Evolutionary conservation across 2,329 filamentous ascomycete species (phyloP), one percentile per base, ranked within the genome.

Genomic region (Claviceps pusilla): DNA sequence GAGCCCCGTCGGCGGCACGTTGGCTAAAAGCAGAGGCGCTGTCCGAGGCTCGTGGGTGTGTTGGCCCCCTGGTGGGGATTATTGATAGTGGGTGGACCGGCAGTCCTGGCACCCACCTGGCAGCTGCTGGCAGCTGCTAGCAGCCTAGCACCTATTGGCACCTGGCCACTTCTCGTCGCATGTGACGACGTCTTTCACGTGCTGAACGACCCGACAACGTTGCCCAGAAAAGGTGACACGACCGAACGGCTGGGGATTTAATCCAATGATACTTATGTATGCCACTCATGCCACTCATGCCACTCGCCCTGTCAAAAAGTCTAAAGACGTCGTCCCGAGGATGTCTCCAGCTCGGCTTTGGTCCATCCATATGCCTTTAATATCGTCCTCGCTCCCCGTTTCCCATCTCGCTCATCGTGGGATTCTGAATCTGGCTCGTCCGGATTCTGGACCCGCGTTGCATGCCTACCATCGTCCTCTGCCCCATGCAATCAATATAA

Each of bases 141-240:
- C 41, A 16, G 6, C 42, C 42, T 33, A 7, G 4, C 31, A 19
- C 19, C 19, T 19, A 19, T 19, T 33, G 24, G 7, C 46, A 4
- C 6, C 14, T n/a, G 28, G 35, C 35, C 35, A 37, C 35, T 37
- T 33, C 46, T 19, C 48, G 19, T 56, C 48, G 52, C 55, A 54
- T 56, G 55, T 54, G 52, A 54, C 43, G 52, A 28, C 46, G 42
- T 56, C 48, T 54, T 56, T 56, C 55, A 56, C 55, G 55, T 56
- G 55, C 52, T 51, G 51, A 41, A 19, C 50, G 10, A 48, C 49
- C 51, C 39, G 42, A 56, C 54, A 29, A 33, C 31, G 28, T 29
- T 39, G 54, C 48, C 54, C 39, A 12, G n/a, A 55, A 47, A 24
- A 48, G 52, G 48, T 52, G 55, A 49, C 55, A 54, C 52, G 41